These are phyloP conservation scores for Suillus sp. DNA, from an alignment of 768 basidiomycete genomes.

Conservation along the genomic window DNA sequence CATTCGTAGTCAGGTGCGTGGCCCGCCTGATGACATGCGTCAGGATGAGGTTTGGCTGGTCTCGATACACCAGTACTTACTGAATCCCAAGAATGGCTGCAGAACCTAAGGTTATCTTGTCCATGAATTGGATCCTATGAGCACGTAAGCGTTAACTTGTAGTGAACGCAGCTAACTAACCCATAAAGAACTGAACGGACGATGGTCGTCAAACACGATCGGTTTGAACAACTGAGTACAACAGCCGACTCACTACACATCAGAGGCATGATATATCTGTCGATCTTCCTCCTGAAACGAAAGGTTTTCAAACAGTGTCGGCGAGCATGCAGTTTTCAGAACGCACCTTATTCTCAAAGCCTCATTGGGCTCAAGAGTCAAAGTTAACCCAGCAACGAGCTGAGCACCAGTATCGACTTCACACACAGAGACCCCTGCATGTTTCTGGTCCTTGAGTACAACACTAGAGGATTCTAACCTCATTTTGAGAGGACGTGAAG, in stretches of 20 bases:
- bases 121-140: constrained; percentile 67
- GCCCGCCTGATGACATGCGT: constrained; percentile 41
- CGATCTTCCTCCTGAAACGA: constrained; percentile 51
- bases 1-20: constrained; percentile 58
- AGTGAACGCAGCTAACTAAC: constrained; percentile 29
- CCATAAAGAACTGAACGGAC: constrained; percentile 53
- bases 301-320: not conserved
- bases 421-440: constrained; percentile 31
- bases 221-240: not conserved
- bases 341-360: constrained; percentile 48
- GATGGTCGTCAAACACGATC: constrained; percentile 19
- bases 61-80: constrained; percentile 33
- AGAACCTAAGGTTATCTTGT: constrained; percentile 64
- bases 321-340: not conserved
- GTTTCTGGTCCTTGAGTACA: constrained; percentile 29
- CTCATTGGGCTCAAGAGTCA: constrained; percentile 48
- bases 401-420: constrained; percentile 57
- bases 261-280: constrained; percentile 59
- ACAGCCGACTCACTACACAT: constrained; percentile 57
- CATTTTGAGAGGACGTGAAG: constrained; percentile 8
- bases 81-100: constrained; percentile 65
- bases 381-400: constrained; percentile 44
- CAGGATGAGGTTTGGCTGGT: not conserved
- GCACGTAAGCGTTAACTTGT: not conserved
- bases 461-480: not conserved